Evolutionary conservation across 441 rosid species (phyloP), one percentile per base, ranked within the genome.

Genomic region (Populus trichocarpa): DNA sequence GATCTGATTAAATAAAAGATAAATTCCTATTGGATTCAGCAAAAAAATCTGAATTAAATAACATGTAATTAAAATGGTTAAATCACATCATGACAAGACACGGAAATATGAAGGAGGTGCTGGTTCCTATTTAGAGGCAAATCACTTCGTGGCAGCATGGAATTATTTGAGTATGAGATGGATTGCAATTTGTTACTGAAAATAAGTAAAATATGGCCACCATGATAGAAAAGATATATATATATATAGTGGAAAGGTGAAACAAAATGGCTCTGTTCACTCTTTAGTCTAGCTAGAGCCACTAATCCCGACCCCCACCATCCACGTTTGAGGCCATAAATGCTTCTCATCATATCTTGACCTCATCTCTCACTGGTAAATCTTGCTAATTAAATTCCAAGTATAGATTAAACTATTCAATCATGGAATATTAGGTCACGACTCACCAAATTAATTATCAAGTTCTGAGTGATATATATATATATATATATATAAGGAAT

Each of bases 181-280:
- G 88, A 85, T 83, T 26, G 81, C 86, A 85, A 73, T 83, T 72
- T n/a, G 74, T 18, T 36, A 42, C 72, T 40, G 78, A 22, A 53
- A 36, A 32, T 68, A 23, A 57, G 30, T 30, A 42, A 33, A 63
- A 20, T 18, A 46, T 75, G 25, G 9, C 70, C 67, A 25, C 30
- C 26, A 22, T 33, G 40, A 40, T 22, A 20, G 22, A 28, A 22
- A 5, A 18, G 5, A 16, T 53, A 5, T 2, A 11, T 53, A 5
- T 2, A 11, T 53, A 5, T 4, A 22, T 5, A 33, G 16, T 9
- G 2, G 10, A 59, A 35, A 9, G 53, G 30, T 10, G 38, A 67
- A 7, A 28, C 36, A 14, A 67, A 20, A n/a, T 46, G 72, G 6
- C 5, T 1, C 35, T 18, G 33, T 2, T 33, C 6, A 13, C 36